These are phyloP conservation scores for Avena insularis DNA, from an alignment of 176 grass and related monocot species.

Conservation along the genomic window DNA sequence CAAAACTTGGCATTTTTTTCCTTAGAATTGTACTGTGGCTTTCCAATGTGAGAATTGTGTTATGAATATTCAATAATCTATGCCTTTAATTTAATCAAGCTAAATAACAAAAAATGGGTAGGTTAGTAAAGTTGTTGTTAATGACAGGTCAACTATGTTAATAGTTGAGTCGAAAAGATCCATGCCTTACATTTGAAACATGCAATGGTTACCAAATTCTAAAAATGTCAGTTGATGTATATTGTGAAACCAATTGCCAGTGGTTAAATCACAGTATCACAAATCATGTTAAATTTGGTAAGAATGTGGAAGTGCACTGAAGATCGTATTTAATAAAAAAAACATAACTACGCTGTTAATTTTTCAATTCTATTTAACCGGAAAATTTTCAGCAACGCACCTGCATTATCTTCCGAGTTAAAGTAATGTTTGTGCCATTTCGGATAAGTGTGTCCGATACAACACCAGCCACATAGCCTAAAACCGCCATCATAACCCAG, in stretches of 20 bases:
- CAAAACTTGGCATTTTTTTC: slow-evolving; percentile 22
- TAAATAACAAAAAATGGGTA: not conserved
- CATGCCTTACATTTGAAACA: not conserved
- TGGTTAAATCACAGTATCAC: not conserved
- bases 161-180: not conserved
- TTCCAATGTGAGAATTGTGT: not conserved
- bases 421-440: slow-evolving; percentile 77
- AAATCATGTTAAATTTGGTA: slow-evolving; percentile 21
- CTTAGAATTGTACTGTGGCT: not conserved
- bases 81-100: slow-evolving; percentile 8
- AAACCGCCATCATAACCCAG: slow-evolving; percentile 98
- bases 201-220: not conserved
- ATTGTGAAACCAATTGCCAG: slow-evolving; percentile 32
- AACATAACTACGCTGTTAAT: not conserved
- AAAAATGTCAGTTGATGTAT: slow-evolving; percentile 12
- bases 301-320: slow-evolving; percentile 3
- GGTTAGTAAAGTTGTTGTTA: not conserved
- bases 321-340: slow-evolving; percentile 17
- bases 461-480: slow-evolving; percentile 87
- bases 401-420: slow-evolving; percentile 98
- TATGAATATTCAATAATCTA: not conserved
- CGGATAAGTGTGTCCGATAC: slow-evolving; percentile 78
- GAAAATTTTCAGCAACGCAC: slow-evolving; percentile 51
- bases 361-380: slow-evolving; percentile 1
- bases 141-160: slow-evolving; percentile 1